Base-by-base conservation (phyloP, 164 flowering plant species). In the Macadamia tetraphylla region DNA sequence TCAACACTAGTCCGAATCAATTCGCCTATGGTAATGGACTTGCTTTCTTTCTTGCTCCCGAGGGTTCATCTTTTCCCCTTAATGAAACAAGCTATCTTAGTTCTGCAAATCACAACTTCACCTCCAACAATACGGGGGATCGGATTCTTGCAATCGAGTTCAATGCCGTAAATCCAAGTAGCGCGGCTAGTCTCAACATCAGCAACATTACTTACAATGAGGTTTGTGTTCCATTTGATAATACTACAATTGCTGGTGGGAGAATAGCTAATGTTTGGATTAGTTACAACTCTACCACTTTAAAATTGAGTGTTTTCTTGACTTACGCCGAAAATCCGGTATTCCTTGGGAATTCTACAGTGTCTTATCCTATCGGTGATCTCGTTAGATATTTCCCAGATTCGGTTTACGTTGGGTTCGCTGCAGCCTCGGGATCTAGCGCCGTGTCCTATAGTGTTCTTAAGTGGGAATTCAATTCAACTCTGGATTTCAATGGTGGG, bases 381-480 rank as follows among this genome's bases (percentile, higher is more conserved):
- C 51, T 53, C 5, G 14, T 53, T 2, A 13, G 29, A 0, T 3
- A 49, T 31, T 70, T 74, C 67, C 73, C 77, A 1, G 77, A 74
- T 17, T 13, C 1, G 57, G 63, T 74, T 12, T 44, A n/a, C 17
- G 6, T 74, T 13, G 77, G 77, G 3, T 74, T 74, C 53, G 62
- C 73, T 0, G 73, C 70, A 23, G 31, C 63, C 1, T 70, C 73
- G 5, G 68, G 71, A 5, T 0, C 0, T 12, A 29, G 8, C 0
- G 3, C 11, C 6, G 70, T 66, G 40, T 6, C 49, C 8, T 67
- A 70, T 14, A 62, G 10, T 0, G 57, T 74, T 48, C 31, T 32
- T 3, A 65, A 58, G 0, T 74, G 77, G 77, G 18, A 31, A 10
- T 74, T 74, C 59, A 42, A 18, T 13, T 74, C 77, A 13, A 70